Conservation (phyloP, 805 yeast genomes). For the Suhomyces sp. region DNA sequence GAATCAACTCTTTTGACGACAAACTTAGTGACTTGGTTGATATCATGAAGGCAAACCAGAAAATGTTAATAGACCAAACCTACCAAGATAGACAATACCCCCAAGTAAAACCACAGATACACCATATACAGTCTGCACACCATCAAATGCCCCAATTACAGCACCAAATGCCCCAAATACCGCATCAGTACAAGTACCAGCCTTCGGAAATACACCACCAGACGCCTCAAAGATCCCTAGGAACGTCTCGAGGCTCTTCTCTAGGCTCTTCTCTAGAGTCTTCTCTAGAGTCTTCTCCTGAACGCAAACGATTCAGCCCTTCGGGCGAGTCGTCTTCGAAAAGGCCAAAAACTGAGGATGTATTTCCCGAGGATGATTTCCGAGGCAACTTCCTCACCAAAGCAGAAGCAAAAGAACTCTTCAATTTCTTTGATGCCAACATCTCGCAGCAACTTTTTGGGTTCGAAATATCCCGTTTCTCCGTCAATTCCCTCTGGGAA, state of each 20-base stretch:
- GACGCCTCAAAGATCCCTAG: not conserved
- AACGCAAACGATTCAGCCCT: not conserved
- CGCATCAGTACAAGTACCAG: no score
- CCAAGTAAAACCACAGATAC: not conserved
- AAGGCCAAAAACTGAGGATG: not conserved
- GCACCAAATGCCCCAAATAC: not conserved
- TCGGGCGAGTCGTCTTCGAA: not conserved
- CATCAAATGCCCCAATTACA: not conserved
- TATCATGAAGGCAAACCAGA: slow-evolving; percentile 31
- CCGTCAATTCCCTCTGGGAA: slow-evolving; percentile 50
- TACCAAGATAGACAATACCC: not conserved
- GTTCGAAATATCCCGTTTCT: slow-evolving; percentile 50
- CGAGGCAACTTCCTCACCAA: slow-evolving; percentile 34
- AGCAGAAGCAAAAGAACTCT: slow-evolving; percentile 46
- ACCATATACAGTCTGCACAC: not conserved
- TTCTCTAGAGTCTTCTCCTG: not conserved
- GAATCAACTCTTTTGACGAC: slow-evolving; percentile 34
- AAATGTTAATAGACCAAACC: slow-evolving; percentile 16
- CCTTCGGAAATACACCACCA: not conserved
- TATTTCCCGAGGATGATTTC: slow-evolving; percentile 27
- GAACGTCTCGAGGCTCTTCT: not conserved
- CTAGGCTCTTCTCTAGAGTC: not conserved
- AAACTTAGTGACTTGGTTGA: slow-evolving; percentile 38
- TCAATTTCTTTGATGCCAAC: slow-evolving; percentile 49
- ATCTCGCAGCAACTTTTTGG: slow-evolving; percentile 67